These are phyloP conservation scores for Anthracocystis panici-leucophaei DNA, from an alignment of 1,284 basidiomycete species.

Conservation along the genomic window DNA sequence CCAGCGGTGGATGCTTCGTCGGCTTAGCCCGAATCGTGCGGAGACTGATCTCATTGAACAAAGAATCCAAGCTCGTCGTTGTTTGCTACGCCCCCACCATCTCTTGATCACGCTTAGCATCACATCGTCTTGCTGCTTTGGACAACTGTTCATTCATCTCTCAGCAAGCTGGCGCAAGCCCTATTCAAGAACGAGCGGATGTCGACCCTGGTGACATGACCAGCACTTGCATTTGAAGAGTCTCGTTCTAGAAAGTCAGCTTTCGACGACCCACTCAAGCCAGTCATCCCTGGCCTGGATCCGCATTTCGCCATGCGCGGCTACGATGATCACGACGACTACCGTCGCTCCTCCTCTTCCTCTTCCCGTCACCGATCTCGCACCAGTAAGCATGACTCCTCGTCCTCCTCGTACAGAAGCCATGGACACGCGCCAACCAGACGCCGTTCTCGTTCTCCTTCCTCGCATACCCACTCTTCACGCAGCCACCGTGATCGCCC, in stretches of 20 bases:
- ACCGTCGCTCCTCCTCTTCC: constrained; percentile 19
- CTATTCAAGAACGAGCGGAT: not conserved
- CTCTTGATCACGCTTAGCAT: not conserved
- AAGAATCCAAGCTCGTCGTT: not conserved
- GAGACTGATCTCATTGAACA: constrained; percentile 2
- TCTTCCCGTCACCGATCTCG: constrained; percentile 38
- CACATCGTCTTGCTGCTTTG: not conserved
- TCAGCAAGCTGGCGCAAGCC: not conserved
- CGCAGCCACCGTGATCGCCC: constrained; percentile 34
- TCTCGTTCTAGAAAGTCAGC: not conserved
- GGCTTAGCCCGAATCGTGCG: not conserved
- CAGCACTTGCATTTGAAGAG: not conserved
- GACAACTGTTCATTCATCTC: not conserved
- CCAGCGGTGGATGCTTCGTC: not conserved
- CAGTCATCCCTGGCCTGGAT: not conserved
- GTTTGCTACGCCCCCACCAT: not conserved
- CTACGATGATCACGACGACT: constrained; percentile 39
- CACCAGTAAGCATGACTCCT: constrained; percentile 56
- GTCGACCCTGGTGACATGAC: not conserved
- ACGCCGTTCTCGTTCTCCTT: constrained; percentile 57
- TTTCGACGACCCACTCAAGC: not conserved
- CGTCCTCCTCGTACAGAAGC: constrained; percentile 37
- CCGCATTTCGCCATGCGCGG: constrained; percentile 19
- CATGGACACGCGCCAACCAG: constrained; percentile 50
- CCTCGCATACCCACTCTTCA: constrained; percentile 41